Evolutionary conservation across 768 basidiomycete genomes (phyloP).

Genomic region (Termitomyces sp.): DNA sequence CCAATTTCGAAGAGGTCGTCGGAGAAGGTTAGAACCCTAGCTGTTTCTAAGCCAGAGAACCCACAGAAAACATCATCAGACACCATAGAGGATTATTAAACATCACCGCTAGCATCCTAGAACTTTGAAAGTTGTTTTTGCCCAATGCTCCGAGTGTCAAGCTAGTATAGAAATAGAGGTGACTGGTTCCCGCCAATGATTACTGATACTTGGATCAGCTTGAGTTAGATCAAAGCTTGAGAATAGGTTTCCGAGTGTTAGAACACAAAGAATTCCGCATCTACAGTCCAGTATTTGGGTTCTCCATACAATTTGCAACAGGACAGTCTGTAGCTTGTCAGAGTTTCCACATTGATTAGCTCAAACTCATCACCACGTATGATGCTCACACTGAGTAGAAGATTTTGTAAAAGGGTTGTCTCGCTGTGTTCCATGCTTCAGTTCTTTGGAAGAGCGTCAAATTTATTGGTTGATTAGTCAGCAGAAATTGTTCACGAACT

Average conservation of each 20-base stretch:
- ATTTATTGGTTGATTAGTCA: neutral
- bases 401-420: neutral
- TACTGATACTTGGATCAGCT: neutral
- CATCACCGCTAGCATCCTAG: neutral
- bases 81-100: neutral
- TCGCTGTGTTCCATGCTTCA: neutral
- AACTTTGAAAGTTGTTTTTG: neutral
- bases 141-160: neutral
- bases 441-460: neutral
- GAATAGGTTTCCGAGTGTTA: neutral
- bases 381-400: neutral
- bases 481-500: neutral
- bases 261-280: neutral
- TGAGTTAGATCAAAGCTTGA: neutral
- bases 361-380: neutral
- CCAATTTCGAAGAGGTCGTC: neutral
- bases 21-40: neutral
- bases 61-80: neutral
- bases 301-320: neutral
- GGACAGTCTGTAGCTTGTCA: neutral
- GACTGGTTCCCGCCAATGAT: neutral
- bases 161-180: neutral
- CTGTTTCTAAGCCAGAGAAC: neutral
- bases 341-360: neutral
- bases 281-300: neutral